Base-by-base conservation (phyloP, 192 early-diverging fungal species). In the Phlyctochytrium planicorne region DNA sequence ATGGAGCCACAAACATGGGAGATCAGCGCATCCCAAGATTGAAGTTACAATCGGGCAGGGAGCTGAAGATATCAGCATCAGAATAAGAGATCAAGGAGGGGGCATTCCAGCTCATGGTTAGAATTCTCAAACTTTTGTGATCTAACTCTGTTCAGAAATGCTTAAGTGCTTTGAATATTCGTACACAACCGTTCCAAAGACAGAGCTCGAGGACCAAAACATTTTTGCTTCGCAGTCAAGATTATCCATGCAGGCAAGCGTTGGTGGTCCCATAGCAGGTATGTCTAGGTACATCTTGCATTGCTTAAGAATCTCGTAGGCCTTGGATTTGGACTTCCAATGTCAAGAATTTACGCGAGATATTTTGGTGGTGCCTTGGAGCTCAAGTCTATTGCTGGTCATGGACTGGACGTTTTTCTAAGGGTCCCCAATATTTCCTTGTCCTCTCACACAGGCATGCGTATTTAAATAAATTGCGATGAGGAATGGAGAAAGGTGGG, bases 301-400 rank as follows among this genome's bases (percentile, higher is more conserved):
- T n/a, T n/a, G n/a, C n/a, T n/a, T n/a, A n/a, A n/a, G n/a, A 23
- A 36, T 68, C 59, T 68, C 17, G 40, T 79, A 29, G 84, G 86
- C 1, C 77, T 90, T 24, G 88, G 88, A 30, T 91, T 85, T 80
- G 93, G 95, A 14, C 74, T 98, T 40, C 66, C 67, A n/a, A 69
- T 74, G 62, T 69, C 67, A 4, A 40, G 73, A 14, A 61, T 68
- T n/a, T 63, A 59, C 69, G 80, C 94, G 25, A 82, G 87, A 34
- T 98, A 98, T 63, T 98, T 98, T 87, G 94, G 93, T 50, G 96
- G 96, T 0, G 87, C 87, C 1, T 80, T 98, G 47, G 89, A 91
- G 20, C 72, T 98, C 31, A 78, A 91, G 50, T 91, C 91, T 20
- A 78, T 98, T 55, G 83, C 88, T 34, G 94, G 92, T 3, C 87